Conservation (phyloP, 345 rosid genomes). For the Hibiscus syriacus region DNA sequence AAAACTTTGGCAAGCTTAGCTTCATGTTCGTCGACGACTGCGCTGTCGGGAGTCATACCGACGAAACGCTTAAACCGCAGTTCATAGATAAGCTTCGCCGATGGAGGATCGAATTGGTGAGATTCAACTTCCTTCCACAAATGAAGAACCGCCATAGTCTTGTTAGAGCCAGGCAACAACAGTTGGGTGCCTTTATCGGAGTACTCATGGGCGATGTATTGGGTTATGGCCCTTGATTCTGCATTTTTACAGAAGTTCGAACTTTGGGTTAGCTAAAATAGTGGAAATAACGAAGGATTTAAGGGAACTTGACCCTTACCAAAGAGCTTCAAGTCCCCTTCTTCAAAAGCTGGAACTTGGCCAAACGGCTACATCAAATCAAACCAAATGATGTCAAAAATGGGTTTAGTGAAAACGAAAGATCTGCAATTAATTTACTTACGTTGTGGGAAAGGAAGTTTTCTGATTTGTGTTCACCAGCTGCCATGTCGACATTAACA, state of each 20-base stretch:
- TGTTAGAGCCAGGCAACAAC: constrained; percentile 21
- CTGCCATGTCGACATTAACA: constrained; percentile 33
- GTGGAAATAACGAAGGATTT: neutral
- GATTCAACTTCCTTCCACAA: constrained; percentile 67
- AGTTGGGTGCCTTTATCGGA: constrained; percentile 50
- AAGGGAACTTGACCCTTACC: no score
- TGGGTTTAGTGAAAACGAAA: neutral
- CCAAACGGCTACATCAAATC: no score
- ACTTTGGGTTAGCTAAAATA: neutral
- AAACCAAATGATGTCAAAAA: no score
- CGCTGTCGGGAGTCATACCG: constrained; percentile 40
- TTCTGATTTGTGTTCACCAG: constrained; percentile 57
- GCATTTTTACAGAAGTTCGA: constrained; percentile 17
- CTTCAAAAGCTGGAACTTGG: no score
- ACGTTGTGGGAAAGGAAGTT: constrained; percentile 53
- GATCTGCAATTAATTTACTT: constrained; percentile 6
- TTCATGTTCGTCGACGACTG: constrained; percentile 46
- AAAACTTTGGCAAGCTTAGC: constrained; percentile 42
- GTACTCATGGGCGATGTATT: constrained; percentile 41
- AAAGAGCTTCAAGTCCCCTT: no score
- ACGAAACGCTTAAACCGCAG: constrained; percentile 32
- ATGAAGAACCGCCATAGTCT: constrained; percentile 21
- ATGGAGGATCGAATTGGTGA: constrained; percentile 51
- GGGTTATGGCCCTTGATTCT: constrained; percentile 83
- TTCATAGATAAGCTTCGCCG: constrained; percentile 55